A percentile compares a stretch with the other conserved stretches of the same genome.
phyloP scores from a whole-genome alignment of 768 basidiomycete genomes.

The Omphalotus guepiniiformis region DNA sequence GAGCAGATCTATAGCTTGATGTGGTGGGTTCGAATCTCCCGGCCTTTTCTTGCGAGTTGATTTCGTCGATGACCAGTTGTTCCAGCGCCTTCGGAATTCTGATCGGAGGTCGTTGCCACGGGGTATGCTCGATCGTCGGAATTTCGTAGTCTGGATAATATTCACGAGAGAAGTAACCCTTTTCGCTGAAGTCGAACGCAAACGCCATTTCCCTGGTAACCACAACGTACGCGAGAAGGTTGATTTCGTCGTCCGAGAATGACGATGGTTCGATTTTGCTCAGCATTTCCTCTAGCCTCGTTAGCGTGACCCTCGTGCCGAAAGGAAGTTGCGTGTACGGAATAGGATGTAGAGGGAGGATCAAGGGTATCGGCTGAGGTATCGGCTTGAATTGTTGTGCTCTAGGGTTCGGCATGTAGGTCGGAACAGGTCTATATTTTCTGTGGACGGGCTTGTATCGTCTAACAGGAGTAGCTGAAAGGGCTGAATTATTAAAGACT shows the following conservation, averaged over 20 bases:
- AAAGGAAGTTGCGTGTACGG: conserved; percentile 7
- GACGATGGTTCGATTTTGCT: conserved; percentile 2
- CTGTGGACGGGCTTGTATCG: conserved; percentile 22
- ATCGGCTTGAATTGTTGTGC: conserved; percentile 18
- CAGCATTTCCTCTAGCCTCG: conserved; percentile 14
- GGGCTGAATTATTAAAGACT: background rate
- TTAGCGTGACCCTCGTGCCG: conserved; percentile 7
- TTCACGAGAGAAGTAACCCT: too few species aligned
- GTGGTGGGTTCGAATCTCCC: background rate
- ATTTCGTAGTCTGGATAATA: too few species aligned
- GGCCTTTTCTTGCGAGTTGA: too few species aligned
- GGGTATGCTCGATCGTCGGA: too few species aligned
- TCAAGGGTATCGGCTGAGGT: conserved; percentile 5
- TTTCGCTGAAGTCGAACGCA: too few species aligned
- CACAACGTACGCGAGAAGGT: conserved; percentile 17
- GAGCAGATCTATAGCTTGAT: background rate
- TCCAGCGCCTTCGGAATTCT: too few species aligned
- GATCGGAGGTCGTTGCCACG: too few species aligned
- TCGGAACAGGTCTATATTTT: too few species aligned
- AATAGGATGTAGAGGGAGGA: conserved; percentile 8
- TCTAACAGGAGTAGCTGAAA: background rate
- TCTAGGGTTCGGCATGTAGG: conserved; percentile 20
- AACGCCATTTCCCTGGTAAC: conserved; percentile 11
- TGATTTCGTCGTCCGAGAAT: conserved; percentile 10
- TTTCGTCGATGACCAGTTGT: too few species aligned